phyloP scores from a whole-genome alignment of 2,329 filamentous ascomycete genomes.

The Verticillium nonalfalfae region DNA sequence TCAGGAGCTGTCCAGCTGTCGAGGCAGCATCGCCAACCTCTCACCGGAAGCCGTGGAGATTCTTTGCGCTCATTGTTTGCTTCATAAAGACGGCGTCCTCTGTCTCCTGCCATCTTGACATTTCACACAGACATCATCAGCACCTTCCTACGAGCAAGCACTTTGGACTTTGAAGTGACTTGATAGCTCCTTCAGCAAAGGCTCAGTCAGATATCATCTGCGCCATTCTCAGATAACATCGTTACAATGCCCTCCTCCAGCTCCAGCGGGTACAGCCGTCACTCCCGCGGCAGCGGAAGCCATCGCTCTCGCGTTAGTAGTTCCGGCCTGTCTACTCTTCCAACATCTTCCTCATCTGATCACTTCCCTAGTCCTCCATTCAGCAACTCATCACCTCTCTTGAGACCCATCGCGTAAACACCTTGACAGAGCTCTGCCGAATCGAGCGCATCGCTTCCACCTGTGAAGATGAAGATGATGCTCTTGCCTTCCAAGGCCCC shows the following conservation, averaged over 20 bases:
- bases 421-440: slow-evolving; percentile 63
- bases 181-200: not conserved
- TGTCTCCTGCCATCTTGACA: not conserved
- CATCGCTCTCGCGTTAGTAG: not conserved
- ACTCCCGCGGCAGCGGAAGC: not conserved
- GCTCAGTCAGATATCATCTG: not conserved
- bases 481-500: slow-evolving; percentile 49
- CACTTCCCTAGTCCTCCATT: slow-evolving; percentile 16
- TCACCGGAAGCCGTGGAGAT: not conserved
- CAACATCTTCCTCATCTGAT: not conserved
- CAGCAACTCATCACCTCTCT: slow-evolving; percentile 57
- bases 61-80: not conserved
- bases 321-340: not conserved
- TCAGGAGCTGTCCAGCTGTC: not conserved
- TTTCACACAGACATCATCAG: not conserved
- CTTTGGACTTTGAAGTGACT: too few species aligned
- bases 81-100: not conserved
- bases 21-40: not conserved
- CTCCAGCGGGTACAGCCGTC: not conserved
- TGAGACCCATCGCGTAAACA: slow-evolving; percentile 63
- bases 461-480: slow-evolving; percentile 52
- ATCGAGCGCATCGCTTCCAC: slow-evolving; percentile 61
- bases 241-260: not conserved
- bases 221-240: not conserved
- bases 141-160: not conserved